These are phyloP conservation scores for Boletus fagicola DNA, from an alignment of 768 basidiomycete genomes.

Conservation along the genomic window DNA sequence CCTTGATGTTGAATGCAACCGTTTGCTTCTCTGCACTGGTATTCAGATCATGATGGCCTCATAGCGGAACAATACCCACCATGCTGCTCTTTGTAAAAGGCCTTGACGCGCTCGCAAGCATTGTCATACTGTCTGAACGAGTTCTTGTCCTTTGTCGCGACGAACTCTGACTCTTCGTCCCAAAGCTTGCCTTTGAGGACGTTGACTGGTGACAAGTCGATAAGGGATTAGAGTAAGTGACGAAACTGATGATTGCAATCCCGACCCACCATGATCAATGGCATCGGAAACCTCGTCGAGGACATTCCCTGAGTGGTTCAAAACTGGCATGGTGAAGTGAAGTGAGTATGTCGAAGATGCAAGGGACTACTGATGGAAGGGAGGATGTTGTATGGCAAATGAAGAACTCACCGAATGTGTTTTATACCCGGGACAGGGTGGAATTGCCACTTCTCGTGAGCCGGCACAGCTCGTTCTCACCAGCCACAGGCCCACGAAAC, in stretches of 20 bases:
- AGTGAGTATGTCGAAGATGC: not conserved
- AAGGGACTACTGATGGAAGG: not conserved
- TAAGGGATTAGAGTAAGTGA: not conserved
- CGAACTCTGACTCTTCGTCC: conserved; percentile 59
- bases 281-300: conserved; percentile 49
- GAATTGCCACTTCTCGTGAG: conserved; percentile 8
- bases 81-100: conserved; percentile 77
- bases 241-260: not conserved
- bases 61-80: conserved; percentile 39
- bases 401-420: not conserved
- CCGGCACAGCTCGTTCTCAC: conserved; percentile 10
- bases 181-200: conserved; percentile 60
- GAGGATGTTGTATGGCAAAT: conserved; percentile 2
- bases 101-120: conserved; percentile 76
- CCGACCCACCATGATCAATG: conserved; percentile 44
- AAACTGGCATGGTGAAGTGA: conserved; percentile 25
- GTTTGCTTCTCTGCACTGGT: conserved; percentile 73
- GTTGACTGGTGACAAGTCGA: conserved; percentile 54
- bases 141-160: conserved; percentile 58
- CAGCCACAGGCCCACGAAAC: conserved; percentile 2
- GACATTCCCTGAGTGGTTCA: conserved; percentile 27
- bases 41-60: not conserved
- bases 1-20: conserved; percentile 76
- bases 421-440: conserved; percentile 24
- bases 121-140: conserved; percentile 70